Conservation (phyloP, 176 grass and related monocot genomes). For the Eragrostis curvula region DNA sequence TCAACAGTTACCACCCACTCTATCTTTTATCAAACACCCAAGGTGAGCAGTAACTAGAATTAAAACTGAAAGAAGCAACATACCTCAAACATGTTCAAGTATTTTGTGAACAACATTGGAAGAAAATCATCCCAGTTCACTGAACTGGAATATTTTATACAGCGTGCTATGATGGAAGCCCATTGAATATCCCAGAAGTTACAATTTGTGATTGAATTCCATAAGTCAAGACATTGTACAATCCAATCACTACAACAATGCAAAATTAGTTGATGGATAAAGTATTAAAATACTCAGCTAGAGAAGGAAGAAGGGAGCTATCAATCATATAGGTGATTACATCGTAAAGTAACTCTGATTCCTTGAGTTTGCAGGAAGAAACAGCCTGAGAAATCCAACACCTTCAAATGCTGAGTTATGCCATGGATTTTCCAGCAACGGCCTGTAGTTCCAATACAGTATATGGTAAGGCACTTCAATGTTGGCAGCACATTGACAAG, state of each 20-base stretch:
- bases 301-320: constrained; percentile 13
- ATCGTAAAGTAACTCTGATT: constrained; percentile 79
- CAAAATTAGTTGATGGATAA: constrained; percentile 42
- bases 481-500: constrained; percentile 26
- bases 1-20: constrained; percentile 5
- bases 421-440: constrained; percentile 95
- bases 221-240: constrained; percentile 72
- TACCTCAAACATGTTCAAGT: constrained; percentile 99
- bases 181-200: constrained; percentile 98
- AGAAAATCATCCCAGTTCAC: constrained; percentile 89
- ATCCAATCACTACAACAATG: constrained; percentile 75
- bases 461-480: constrained; percentile 34
- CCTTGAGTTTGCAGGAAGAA: constrained; percentile 84
- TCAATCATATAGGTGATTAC: constrained; percentile 53
- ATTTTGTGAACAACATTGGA: constrained; percentile 70
- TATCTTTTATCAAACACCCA: constrained; percentile 9
- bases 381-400: constrained; percentile 87
- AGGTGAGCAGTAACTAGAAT: neutral
- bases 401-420: constrained; percentile 97
- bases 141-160: constrained; percentile 73
- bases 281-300: constrained; percentile 17
- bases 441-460: constrained; percentile 51
- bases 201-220: constrained; percentile 85
- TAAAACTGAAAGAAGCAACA: constrained; percentile 28
- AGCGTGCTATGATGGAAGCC: constrained; percentile 83